These are phyloP conservation scores for Cetradonia linearis DNA, from an alignment of 495 filamentous ascomycete species.

Conservation along the genomic window DNA sequence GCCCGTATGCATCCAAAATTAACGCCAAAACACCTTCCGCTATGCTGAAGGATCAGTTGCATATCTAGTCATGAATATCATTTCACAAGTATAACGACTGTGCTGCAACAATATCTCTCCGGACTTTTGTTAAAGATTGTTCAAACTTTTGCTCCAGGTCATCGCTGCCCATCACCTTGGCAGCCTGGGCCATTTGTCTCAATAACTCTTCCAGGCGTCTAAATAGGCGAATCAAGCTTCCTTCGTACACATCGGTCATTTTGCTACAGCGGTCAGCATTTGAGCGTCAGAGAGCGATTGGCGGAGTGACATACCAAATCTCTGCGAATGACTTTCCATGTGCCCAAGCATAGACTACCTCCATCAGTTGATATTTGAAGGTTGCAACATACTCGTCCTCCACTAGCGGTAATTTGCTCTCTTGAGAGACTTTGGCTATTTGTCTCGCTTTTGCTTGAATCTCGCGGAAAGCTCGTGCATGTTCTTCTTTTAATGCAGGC, in stretches of 20 bases:
- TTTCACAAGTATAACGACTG: conserved; percentile 77
- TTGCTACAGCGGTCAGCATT: conserved; percentile 47
- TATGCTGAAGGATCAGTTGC: background rate
- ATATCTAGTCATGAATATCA: background rate
- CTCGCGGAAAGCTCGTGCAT: conserved; percentile 73
- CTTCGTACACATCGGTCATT: conserved; percentile 98
- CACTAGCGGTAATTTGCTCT: conserved; percentile 81
- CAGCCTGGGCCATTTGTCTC: conserved; percentile 94
- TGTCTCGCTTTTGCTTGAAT: conserved; percentile 74
- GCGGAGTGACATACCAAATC: conserved; percentile 63
- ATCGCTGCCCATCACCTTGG: conserved; percentile 95
- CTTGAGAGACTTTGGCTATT: conserved; percentile 83
- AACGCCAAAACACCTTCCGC: conserved; percentile 4
- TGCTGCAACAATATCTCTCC: conserved; percentile 85
- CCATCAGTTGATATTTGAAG: conserved; percentile 92
- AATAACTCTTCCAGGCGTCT: conserved; percentile 88
- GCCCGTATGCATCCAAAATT: background rate
- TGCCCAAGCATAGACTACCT: conserved; percentile 90
- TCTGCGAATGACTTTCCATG: conserved; percentile 84
- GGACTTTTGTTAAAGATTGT: conserved; percentile 67
- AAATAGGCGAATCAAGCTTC: conserved; percentile 90
- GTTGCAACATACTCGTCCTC: conserved; percentile 84
- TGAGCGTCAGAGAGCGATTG: conserved; percentile 5
- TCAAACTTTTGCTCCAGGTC: conserved; percentile 88
- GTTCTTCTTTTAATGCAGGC: conserved; percentile 62